Conservation (phyloP, 1,284 basidiomycete genomes). For the Cryptococcus sp. region DNA sequence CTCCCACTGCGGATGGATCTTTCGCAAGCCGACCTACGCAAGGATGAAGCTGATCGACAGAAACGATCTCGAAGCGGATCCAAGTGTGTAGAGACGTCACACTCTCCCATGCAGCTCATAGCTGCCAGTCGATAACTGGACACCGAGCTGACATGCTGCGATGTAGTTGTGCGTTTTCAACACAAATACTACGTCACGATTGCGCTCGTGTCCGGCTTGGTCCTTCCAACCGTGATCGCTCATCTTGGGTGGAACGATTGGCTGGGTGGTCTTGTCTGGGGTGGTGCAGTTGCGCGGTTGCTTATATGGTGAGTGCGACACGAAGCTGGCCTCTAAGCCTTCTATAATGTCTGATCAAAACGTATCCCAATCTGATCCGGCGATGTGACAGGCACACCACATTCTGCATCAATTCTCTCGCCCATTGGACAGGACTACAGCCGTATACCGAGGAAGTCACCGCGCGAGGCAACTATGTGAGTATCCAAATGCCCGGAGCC, state of each 20-base stretch:
- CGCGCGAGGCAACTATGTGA: constrained; percentile 63
- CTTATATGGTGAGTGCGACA: constrained; percentile 56
- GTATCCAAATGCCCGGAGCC: background rate
- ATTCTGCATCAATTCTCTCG: constrained; percentile 76
- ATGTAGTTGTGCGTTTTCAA: constrained; percentile 71
- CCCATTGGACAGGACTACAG: constrained; percentile 75
- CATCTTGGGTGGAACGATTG: constrained; percentile 63
- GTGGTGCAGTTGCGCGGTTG: constrained; percentile 64
- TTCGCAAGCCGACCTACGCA: constrained; percentile 70
- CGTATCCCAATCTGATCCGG: background rate
- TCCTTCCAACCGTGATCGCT: constrained; percentile 59
- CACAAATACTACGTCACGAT: constrained; percentile 68
- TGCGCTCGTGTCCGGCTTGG: constrained; percentile 63
- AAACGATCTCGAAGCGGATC: constrained; percentile 69
- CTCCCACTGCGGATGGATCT: constrained; percentile 83
- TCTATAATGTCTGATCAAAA: background rate
- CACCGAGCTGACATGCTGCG: constrained; percentile 3
- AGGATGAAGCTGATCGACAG: constrained; percentile 66
- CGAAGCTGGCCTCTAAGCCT: background rate
- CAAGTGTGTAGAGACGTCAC: constrained; percentile 55
- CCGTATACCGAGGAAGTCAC: constrained; percentile 76
- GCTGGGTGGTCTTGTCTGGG: constrained; percentile 66
- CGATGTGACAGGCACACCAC: constrained; percentile 67
- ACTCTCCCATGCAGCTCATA: background rate
- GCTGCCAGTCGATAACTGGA: background rate